Conservation (phyloP, 2,329 filamentous ascomycete genomes). For the Paramyrothecium roridum region DNA sequence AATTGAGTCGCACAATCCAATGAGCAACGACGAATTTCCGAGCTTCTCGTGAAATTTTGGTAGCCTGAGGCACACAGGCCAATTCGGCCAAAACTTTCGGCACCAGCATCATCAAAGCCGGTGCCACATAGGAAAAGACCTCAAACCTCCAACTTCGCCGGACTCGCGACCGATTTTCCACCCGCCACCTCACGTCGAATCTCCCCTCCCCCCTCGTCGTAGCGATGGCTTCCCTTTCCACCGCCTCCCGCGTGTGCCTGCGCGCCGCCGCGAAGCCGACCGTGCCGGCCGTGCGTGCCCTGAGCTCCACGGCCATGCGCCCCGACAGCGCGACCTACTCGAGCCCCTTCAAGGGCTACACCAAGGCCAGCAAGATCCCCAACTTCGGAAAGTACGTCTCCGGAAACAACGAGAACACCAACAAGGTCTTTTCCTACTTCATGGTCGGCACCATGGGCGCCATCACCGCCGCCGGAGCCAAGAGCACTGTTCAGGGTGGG, state of each 20-base stretch:
- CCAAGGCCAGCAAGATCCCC: slow-evolving; percentile 69
- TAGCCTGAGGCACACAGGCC: slow-evolving; percentile 37
- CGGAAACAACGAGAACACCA: slow-evolving; percentile 63
- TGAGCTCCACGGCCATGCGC: slow-evolving; percentile 53
- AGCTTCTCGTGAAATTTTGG: slow-evolving; percentile 25
- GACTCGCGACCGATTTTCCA: slow-evolving; percentile 3
- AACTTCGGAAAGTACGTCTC: slow-evolving; percentile 86
- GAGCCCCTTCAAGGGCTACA: slow-evolving; percentile 61
- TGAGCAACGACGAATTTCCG: slow-evolving; percentile 44
- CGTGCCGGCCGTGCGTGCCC: slow-evolving; percentile 44
- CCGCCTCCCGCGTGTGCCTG: slow-evolving; percentile 67
- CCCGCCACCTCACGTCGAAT: slow-evolving; percentile 14
- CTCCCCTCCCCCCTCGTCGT: slow-evolving; percentile 12
- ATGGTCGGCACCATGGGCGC: slow-evolving; percentile 97
- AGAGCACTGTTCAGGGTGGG: slow-evolving; percentile 97
- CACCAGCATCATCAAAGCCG: slow-evolving; percentile 34
- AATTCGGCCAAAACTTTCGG: slow-evolving; percentile 37
- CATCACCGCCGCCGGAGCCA: slow-evolving; percentile 87
- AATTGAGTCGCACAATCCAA: slow-evolving; percentile 30
- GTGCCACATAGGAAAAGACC: slow-evolving; percentile 42
- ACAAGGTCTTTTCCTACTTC: slow-evolving; percentile 94
- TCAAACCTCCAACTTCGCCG: slow-evolving; percentile 29
- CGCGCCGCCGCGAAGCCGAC: slow-evolving; percentile 48
- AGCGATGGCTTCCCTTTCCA: slow-evolving; percentile 66
- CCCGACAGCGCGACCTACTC: slow-evolving; percentile 51